Conservation (phyloP, 805 yeast genomes). For the Myxozyma monticola region DNA sequence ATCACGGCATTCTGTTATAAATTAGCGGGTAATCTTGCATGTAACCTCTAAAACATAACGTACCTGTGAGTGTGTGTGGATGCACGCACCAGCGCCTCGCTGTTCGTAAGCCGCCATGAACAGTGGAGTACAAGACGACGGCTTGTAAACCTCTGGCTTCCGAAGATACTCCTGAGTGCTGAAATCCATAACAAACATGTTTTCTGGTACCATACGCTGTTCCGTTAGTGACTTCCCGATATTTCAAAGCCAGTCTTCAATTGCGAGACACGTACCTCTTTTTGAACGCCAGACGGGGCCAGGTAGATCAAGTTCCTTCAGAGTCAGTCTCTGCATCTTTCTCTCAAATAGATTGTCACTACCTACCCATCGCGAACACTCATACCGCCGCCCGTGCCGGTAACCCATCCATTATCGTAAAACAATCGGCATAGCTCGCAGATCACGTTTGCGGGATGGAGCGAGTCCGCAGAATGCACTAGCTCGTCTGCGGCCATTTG, state of each 20-base stretch:
- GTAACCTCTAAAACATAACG: not conserved
- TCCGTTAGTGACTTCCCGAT: not conserved
- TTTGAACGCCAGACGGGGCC: slow-evolving; percentile 96
- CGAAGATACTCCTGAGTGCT: slow-evolving; percentile 54
- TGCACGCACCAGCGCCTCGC: slow-evolving; percentile 84
- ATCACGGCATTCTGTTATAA: slow-evolving; percentile 60
- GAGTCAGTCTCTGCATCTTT: not conserved
- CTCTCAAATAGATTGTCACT: not conserved
- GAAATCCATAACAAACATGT: slow-evolving; percentile 75
- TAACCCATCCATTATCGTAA: slow-evolving; percentile 83
- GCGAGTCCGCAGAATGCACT: slow-evolving; percentile 47
- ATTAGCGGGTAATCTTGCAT: not conserved
- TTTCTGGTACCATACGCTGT: slow-evolving; percentile 66
- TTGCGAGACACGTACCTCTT: slow-evolving; percentile 54
- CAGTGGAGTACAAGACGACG: slow-evolving; percentile 92
- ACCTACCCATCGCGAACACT: slow-evolving; percentile 56
- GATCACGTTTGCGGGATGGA: slow-evolving; percentile 81
- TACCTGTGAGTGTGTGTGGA: slow-evolving; percentile 87
- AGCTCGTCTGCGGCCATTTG: slow-evolving; percentile 29
- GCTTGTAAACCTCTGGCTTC: slow-evolving; percentile 67
- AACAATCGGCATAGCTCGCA: slow-evolving; percentile 77
- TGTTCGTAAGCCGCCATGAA: slow-evolving; percentile 69
- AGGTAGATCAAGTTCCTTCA: slow-evolving; percentile 57
- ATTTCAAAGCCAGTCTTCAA: not conserved
- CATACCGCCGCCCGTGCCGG: slow-evolving; percentile 96